phyloP scores from a whole-genome alignment of 805 yeast genomes.

The Grigorovia transvaalensis region DNA sequence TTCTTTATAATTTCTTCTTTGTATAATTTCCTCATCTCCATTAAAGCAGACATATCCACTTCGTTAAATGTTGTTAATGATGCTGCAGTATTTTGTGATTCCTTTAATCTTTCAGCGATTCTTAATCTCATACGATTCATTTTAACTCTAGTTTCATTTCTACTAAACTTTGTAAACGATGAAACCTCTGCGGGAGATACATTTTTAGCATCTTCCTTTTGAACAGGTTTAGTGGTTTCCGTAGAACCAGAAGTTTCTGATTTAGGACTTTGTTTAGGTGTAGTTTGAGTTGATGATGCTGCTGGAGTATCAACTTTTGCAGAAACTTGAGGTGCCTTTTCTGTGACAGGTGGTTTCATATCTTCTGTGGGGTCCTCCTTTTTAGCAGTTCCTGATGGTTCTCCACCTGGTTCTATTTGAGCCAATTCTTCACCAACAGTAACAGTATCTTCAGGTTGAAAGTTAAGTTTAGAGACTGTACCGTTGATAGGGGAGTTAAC shows the following conservation, averaged over 20 bases:
- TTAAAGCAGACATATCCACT: constrained; percentile 86
- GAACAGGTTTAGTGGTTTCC: constrained; percentile 9
- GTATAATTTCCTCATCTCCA: constrained; percentile 92
- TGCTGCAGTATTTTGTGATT: constrained; percentile 97
- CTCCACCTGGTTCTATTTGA: constrained; percentile 69
- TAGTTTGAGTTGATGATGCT: constrained; percentile 2
- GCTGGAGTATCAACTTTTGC: constrained; percentile 9
- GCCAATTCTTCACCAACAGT: constrained; percentile 90
- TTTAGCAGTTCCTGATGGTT: constrained; percentile 38
- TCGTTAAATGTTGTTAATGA: constrained; percentile 96
- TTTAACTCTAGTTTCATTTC: constrained; percentile 85
- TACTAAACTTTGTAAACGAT: constrained; percentile 48
- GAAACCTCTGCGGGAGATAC: constrained; percentile 15
- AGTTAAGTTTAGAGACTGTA: constrained; percentile 75
- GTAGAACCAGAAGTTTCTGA: constrained; percentile 9
- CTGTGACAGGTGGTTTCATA: not conserved
- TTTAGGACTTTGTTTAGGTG: not conserved
- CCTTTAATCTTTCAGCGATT: constrained; percentile 98
- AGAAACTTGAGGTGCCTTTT: not conserved
- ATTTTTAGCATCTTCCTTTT: constrained; percentile 10
- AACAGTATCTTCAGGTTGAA: constrained; percentile 81
- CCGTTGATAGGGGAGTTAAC: constrained; percentile 93
- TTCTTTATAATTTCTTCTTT: constrained; percentile 93
- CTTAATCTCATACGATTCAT: constrained; percentile 99
- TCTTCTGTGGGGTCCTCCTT: not conserved